Evolutionary conservation across 495 filamentous ascomycete species (phyloP).

Genomic region (Lophium mytilinum): DNA sequence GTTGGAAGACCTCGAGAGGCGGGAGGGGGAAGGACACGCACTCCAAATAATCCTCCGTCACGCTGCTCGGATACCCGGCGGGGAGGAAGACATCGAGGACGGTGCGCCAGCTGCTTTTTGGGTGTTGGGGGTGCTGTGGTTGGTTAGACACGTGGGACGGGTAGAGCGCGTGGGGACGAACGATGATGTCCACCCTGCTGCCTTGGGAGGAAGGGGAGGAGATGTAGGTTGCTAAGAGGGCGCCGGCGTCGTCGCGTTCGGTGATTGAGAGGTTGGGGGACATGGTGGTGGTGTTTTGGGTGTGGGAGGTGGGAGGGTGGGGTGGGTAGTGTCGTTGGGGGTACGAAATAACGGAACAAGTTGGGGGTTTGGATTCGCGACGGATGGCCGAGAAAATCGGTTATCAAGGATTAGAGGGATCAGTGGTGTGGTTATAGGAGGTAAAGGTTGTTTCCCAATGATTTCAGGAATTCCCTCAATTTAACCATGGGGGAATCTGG

Average conservation of each 20-base stretch:
- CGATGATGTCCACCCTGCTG: conserved; percentile 32
- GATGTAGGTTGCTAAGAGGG: conserved; percentile 43
- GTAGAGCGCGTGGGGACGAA: conserved; percentile 21
- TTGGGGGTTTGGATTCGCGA: too few relatives aligned
- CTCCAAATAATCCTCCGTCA: conserved; percentile 80
- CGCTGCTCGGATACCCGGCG: conserved; percentile 83
- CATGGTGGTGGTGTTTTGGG: too few relatives aligned
- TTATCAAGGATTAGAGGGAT: too few relatives aligned
- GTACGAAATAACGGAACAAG: too few relatives aligned
- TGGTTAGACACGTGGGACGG: not conserved
- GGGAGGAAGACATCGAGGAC: conserved; percentile 79
- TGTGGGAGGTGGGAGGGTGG: too few relatives aligned
- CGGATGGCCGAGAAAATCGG: too few relatives aligned
- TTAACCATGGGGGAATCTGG: too few relatives aligned
- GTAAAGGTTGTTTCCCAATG: too few relatives aligned
- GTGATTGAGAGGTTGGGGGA: conserved; percentile 7
- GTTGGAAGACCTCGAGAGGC: too few relatives aligned
- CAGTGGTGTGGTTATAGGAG: too few relatives aligned
- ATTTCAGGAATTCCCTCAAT: too few relatives aligned
- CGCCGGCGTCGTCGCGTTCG: conserved; percentile 47
- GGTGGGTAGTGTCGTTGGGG: too few relatives aligned
- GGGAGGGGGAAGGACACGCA: conserved; percentile 37
- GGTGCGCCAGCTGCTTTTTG: conserved; percentile 31
- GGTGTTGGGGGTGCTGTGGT: conserved; percentile 19
- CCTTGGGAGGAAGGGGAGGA: conserved; percentile 11